These are phyloP conservation scores for Chrysanthemum makinoi DNA, from an alignment of 129 eudicot species.

Conservation along the genomic window DNA sequence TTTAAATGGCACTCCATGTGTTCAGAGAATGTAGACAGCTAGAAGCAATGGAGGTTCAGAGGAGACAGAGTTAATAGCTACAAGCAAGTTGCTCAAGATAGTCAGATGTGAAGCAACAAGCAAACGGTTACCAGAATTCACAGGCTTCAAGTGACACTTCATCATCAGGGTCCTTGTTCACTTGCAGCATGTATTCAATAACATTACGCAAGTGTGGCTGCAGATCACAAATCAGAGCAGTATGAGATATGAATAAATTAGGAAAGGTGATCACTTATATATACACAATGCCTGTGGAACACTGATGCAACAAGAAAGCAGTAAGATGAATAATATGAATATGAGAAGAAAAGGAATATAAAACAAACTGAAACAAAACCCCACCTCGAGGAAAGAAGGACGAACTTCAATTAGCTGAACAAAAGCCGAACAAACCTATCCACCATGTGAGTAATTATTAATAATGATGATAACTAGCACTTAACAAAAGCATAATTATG, in stretches of 20 bases:
- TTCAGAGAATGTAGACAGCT: neutral
- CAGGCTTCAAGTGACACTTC: conserved; percentile 99
- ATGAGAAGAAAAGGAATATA: neutral
- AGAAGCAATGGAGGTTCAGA: conserved; percentile 9
- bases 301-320: conserved; percentile 18
- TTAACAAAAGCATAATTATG: neutral
- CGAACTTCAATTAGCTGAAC: conserved; percentile 95
- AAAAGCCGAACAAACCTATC: conserved; percentile 90
- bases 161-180: conserved; percentile 91
- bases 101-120: neutral
- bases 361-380: conserved; percentile 13
- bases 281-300: conserved; percentile 1
- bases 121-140: conserved; percentile 75
- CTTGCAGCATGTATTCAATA: conserved; percentile 89
- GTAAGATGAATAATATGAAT: conserved; percentile 9
- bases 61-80: conserved; percentile 4
- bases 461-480: conserved; percentile 19
- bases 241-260: conserved; percentile 1
- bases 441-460: conserved; percentile 21
- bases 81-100: conserved; percentile 2
- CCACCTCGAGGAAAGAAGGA: conserved; percentile 85
- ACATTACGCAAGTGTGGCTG: conserved; percentile 92
- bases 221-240: conserved; percentile 30
- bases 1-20: neutral
- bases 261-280: neutral